These are phyloP conservation scores for Saturnispora galanensis DNA, from an alignment of 805 yeast genomes.

Conservation along the genomic window DNA sequence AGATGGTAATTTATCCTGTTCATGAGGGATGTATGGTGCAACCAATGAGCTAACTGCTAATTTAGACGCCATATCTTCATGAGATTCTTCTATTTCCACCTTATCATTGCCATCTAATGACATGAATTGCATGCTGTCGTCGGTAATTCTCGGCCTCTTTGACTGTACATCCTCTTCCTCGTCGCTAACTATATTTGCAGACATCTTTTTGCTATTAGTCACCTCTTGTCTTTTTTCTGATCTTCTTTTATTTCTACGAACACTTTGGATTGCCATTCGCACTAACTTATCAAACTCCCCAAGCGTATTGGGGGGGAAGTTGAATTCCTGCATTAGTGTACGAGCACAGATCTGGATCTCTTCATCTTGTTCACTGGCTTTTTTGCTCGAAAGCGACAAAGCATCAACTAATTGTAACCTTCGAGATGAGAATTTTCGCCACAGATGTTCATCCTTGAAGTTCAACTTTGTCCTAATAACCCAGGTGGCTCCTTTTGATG, in stretches of 20 bases:
- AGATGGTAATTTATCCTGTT: conserved; percentile 18
- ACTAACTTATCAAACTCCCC: conserved; percentile 83
- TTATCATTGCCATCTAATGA: not conserved
- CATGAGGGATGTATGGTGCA: conserved; percentile 26
- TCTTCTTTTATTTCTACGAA: conserved; percentile 75
- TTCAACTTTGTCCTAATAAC: conserved; percentile 49
- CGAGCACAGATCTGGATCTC: conserved; percentile 73
- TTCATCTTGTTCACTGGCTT: conserved; percentile 89
- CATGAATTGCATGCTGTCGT: not conserved
- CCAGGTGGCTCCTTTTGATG: conserved; percentile 28
- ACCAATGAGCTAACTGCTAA: conserved; percentile 40
- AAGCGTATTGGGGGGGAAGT: conserved; percentile 46
- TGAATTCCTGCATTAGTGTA: conserved; percentile 67
- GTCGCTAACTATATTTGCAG: conserved; percentile 8
- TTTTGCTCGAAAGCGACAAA: conserved; percentile 45
- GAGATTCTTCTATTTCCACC: conserved; percentile 8
- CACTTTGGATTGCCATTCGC: conserved; percentile 89
- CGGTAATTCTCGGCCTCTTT: conserved; percentile 5
- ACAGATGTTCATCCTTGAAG: conserved; percentile 70
- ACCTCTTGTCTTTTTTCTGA: conserved; percentile 33
- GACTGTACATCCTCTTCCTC: conserved; percentile 4
- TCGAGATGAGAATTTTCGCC: conserved; percentile 90
- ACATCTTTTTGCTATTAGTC: conserved; percentile 8
- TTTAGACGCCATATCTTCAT: conserved; percentile 27
- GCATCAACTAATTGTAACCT: conserved; percentile 82